Percentiles rank a stretch among this genome's conserved stretches.
phyloP scores from a whole-genome alignment of 2,329 filamentous ascomycete genomes.

The Colletotrichum destructivum region DNA sequence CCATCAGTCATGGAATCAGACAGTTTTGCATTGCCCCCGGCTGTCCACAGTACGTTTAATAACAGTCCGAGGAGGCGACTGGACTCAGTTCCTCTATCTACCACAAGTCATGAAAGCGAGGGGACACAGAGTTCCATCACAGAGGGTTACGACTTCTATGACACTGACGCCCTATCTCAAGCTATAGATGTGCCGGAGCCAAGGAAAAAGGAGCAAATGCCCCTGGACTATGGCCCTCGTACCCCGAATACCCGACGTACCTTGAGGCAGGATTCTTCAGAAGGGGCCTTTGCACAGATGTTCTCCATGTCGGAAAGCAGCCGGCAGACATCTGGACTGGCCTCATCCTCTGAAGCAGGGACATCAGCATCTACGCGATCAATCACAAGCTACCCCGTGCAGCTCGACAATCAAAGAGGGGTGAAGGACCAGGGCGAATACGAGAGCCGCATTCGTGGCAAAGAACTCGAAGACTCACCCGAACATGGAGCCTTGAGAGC shows the following conservation, averaged over 20 bases:
- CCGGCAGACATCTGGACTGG: conserved; percentile 55
- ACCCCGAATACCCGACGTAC: conserved; percentile 52
- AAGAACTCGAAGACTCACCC: conserved; percentile 50
- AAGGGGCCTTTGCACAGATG: conserved; percentile 71
- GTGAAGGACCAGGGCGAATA: conserved; percentile 55
- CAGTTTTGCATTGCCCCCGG: conserved; percentile 66
- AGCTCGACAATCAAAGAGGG: conserved; percentile 44
- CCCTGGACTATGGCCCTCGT: conserved; percentile 53
- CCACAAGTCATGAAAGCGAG: conserved; percentile 65
- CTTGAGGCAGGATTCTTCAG: conserved; percentile 66
- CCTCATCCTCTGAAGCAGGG: conserved; percentile 53
- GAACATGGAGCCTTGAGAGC: conserved; percentile 32
- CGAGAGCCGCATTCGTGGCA: conserved; percentile 62
- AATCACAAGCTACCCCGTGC: conserved; percentile 35
- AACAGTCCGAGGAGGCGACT: conserved; percentile 60
- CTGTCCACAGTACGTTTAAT: conserved; percentile 55
- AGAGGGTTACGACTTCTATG: conserved; percentile 78
- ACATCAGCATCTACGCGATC: conserved; percentile 18
- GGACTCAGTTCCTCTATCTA: conserved; percentile 66
- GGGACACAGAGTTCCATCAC: conserved; percentile 65
- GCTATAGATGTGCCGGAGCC: conserved; percentile 68
- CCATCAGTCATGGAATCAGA: conserved; percentile 66
- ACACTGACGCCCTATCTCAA: conserved; percentile 66
- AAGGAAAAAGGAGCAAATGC: conserved; percentile 54
- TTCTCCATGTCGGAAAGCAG: conserved; percentile 71